Evolutionary conservation across 2,329 filamentous ascomycete genomes (phyloP).

Genomic region (Pestalotiopsis sp.): DNA sequence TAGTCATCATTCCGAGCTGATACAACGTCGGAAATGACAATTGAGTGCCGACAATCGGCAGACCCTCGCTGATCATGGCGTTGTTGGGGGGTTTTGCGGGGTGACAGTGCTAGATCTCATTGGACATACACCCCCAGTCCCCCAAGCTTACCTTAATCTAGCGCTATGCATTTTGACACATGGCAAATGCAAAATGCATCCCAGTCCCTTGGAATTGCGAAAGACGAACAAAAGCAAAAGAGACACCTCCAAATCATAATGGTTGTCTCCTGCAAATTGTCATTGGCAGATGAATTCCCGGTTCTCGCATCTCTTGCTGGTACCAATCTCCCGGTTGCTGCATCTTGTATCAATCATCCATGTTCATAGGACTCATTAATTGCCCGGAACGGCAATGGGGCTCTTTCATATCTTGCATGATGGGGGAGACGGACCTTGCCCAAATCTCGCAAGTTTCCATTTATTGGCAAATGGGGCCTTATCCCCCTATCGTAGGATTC

Average conservation of each 20-base stretch:
- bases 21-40: background rate
- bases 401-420: constrained; percentile 9
- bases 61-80: background rate
- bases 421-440: background rate
- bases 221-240: background rate
- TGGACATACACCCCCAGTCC: background rate
- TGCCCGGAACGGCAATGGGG: background rate
- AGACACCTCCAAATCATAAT: background rate
- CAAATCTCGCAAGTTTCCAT: constrained; percentile 8
- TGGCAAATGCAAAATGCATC: constrained; percentile 1
- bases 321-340: constrained; percentile 3
- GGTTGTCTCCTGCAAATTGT: background rate
- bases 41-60: background rate
- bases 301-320: background rate
- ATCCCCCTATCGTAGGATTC: background rate
- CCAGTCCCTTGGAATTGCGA: background rate
- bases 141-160: background rate
- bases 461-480: background rate
- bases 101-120: background rate
- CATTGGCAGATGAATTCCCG: background rate
- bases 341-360: background rate
- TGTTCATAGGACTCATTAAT: background rate
- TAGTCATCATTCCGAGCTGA: background rate
- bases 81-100: background rate
- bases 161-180: constrained; percentile 6